phyloP scores from a whole-genome alignment of 2,329 filamentous ascomycete genomes.

The Phyllosticta capitalensis region DNA sequence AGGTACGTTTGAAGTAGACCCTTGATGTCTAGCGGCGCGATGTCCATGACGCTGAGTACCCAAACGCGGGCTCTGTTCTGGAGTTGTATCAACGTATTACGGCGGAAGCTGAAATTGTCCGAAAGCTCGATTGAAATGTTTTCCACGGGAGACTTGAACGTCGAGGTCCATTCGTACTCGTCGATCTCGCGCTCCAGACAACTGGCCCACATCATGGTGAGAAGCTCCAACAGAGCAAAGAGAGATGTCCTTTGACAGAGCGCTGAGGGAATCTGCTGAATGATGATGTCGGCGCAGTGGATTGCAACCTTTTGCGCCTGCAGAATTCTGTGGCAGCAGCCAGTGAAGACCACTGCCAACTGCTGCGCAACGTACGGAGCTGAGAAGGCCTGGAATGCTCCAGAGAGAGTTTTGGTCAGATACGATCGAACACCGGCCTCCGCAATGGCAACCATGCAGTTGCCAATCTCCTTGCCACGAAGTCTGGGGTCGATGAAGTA shows the following conservation, averaged over 20 bases:
- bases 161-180: constrained; percentile 77
- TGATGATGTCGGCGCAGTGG: constrained; percentile 73
- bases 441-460: constrained; percentile 54
- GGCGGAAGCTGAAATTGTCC: constrained; percentile 78
- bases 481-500: constrained; percentile 94
- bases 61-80: constrained; percentile 69
- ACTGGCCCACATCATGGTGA: constrained; percentile 90
- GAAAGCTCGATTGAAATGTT: constrained; percentile 82
- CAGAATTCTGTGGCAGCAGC: constrained; percentile 87
- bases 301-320: constrained; percentile 84
- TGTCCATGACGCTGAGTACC: constrained; percentile 70
- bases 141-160: constrained; percentile 66
- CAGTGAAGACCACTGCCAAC: constrained; percentile 73
- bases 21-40: constrained; percentile 89
- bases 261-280: constrained; percentile 75
- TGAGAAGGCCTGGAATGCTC: constrained; percentile 68
- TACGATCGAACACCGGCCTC: constrained; percentile 71
- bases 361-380: constrained; percentile 84
- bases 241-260: constrained; percentile 84
- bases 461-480: constrained; percentile 49
- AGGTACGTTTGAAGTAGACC: constrained; percentile 88
- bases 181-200: constrained; percentile 93
- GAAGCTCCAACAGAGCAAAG: constrained; percentile 82
- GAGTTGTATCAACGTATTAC: constrained; percentile 67
- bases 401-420: constrained; percentile 62